Conservation (phyloP, 805 yeast genomes). For the Candida manassasensis region DNA sequence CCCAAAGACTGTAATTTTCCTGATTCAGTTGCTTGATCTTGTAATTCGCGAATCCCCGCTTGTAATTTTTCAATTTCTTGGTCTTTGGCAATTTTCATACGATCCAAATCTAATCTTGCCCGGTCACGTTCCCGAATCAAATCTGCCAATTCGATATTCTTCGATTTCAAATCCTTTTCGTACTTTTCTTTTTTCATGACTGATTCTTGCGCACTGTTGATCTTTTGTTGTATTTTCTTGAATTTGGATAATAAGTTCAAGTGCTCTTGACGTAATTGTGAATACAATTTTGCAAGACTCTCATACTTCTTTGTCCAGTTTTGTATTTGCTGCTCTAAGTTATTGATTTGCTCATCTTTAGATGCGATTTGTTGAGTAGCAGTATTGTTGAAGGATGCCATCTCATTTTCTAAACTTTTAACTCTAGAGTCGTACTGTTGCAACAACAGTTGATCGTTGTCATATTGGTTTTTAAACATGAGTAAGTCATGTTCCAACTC, state of each 20-base stretch:
- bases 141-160: slow-evolving; percentile 84
- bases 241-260: slow-evolving; percentile 70
- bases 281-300: slow-evolving; percentile 80
- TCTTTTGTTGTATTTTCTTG: slow-evolving; percentile 80
- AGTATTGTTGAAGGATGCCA: slow-evolving; percentile 53
- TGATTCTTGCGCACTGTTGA: slow-evolving; percentile 85
- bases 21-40: slow-evolving; percentile 51
- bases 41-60: slow-evolving; percentile 58
- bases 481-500: slow-evolving; percentile 79
- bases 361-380: slow-evolving; percentile 70
- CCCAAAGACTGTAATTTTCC: slow-evolving; percentile 64
- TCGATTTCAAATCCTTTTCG: slow-evolving; percentile 78
- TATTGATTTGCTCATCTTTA: slow-evolving; percentile 65
- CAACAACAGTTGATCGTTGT: slow-evolving; percentile 75
- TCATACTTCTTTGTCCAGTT: slow-evolving; percentile 87
- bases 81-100: slow-evolving; percentile 58
- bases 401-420: slow-evolving; percentile 71
- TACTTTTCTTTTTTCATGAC: slow-evolving; percentile 75
- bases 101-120: slow-evolving; percentile 77
- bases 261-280: slow-evolving; percentile 90
- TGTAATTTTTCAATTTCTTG: slow-evolving; percentile 62
- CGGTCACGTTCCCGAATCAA: slow-evolving; percentile 85
- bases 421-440: slow-evolving; percentile 87
- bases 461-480: slow-evolving; percentile 73
- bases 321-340: slow-evolving; percentile 67